A percentile compares a stretch with the other conserved stretches of the same genome.
These are phyloP conservation scores for Diddensiella transvaalensis DNA, from an alignment of 805 yeast species.

Conservation along the genomic window DNA sequence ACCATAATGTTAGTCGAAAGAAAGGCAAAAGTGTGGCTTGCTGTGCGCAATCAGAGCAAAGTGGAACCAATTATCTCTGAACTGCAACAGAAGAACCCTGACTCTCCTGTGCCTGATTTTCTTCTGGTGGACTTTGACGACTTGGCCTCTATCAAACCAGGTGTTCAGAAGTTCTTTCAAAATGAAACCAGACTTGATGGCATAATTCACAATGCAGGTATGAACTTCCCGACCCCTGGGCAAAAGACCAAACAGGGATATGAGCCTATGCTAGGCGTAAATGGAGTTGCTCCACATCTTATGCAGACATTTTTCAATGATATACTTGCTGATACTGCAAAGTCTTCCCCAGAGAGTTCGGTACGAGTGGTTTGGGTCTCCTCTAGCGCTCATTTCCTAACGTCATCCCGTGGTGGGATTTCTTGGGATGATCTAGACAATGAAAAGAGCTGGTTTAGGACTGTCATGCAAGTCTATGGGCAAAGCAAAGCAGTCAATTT, in stretches of 20 bases:
- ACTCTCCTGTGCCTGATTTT: conserved; percentile 16
- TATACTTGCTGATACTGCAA: conserved; percentile 35
- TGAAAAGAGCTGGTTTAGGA: conserved; percentile 19
- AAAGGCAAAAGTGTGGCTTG: conserved; percentile 38
- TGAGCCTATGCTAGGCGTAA: conserved; percentile 46
- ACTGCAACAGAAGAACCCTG: conserved; percentile 27
- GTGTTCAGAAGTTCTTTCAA: conserved; percentile 30
- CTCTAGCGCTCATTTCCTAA: conserved; percentile 1
- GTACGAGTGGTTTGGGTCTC: conserved; percentile 44
- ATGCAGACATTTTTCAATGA: conserved; percentile 41
- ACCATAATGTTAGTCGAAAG: conserved; percentile 33
- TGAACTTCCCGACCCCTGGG: conserved; percentile 39
- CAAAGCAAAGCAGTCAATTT: conserved; percentile 44
- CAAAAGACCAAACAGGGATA: conserved; percentile 42
- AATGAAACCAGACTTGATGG: conserved; percentile 34
- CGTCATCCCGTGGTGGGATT: conserved; percentile 33
- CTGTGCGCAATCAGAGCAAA: conserved; percentile 37
- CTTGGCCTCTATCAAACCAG: conserved; percentile 40
- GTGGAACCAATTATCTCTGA: conserved; percentile 30
- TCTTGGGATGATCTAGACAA: conserved; percentile 35
- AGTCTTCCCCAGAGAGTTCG: conserved; percentile 29
- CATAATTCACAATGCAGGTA: conserved; percentile 44
- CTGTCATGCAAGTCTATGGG: conserved; percentile 32
- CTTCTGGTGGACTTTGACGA: conserved; percentile 34
- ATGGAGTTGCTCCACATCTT: conserved; percentile 45